Evolutionary conservation across 1,139 yeast species (phyloP), one percentile per base, ranked within the genome.

Genomic region (Chernovozyma aurita): DNA sequence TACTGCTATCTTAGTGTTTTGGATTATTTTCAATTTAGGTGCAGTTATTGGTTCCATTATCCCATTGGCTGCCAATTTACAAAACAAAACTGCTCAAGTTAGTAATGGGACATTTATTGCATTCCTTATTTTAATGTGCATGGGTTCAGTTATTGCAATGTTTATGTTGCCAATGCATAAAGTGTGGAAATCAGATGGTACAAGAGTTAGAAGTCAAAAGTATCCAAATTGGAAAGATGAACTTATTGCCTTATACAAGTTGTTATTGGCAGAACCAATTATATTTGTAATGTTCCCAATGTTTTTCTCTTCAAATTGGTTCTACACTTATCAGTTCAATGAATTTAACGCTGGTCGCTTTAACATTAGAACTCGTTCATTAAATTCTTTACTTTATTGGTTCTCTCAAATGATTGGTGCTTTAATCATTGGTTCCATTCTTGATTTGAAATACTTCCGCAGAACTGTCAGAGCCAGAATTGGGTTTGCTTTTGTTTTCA

Each of bases 11-110:
- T 64, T 67, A 70, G 53, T 73, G 17, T 78, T 78, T 55, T 78
- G 85, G 85, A 63, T 74, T 39, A 74, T 78, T 40, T 78, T 78
- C 65, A 77, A 78, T 58, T 57, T 78, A 44, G 85, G 85, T 49
- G 80, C 78, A 12, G 83, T 77, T 36, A 73, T 70, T 42, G 81
- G 82, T 37, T 63, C 76, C 14, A 58, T 73, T 35, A 70, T 76
- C 42, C 78, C 80, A n/a, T 67, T 76, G 52, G 80, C 72, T 22
- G 62, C 70, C 45, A 74, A 71, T 47, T 46, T 76, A 44, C 48
- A 67, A 37, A 61, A 62, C 42, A 52, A 53, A 25, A 54, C 52
- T 4, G 48, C 64, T 24, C 47, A 68, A 18, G 81, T 66, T 30
- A 66, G 63, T 36, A 76, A 73, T 45, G 76, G 79, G 20, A 76